Evolutionary conservation across 257 asterid genomes (phyloP).

Genomic region (Salvia hispanica): DNA sequence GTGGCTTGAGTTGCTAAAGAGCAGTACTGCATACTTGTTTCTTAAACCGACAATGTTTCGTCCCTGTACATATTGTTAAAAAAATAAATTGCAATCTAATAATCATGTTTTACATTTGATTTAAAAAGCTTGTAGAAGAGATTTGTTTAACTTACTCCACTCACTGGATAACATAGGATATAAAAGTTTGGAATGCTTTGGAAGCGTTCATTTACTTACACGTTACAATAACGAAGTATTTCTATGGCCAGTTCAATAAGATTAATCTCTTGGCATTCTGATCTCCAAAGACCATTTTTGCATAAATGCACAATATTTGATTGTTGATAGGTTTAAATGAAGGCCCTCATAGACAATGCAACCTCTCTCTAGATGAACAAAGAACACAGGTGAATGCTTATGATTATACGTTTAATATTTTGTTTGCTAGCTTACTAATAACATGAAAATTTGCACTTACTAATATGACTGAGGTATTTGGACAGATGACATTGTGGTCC

Average conservation of each 20-base stretch:
- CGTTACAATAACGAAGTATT: neutral
- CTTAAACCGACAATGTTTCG: too few relatives aligned
- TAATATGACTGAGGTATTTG: constrained; percentile 17
- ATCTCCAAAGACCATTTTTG: neutral
- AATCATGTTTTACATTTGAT: neutral
- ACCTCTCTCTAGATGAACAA: constrained; percentile 69
- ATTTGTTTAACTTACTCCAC: neutral
- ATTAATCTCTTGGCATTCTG: constrained; percentile 1
- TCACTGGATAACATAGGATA: constrained; percentile 1
- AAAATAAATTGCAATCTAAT: neutral
- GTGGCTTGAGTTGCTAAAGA: too few relatives aligned
- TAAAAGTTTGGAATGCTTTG: neutral
- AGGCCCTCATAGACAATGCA: constrained; percentile 78
- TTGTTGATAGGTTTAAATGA: constrained; percentile 56
- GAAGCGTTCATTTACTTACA: neutral
- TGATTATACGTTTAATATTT: neutral
- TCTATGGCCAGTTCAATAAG: neutral
- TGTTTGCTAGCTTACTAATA: constrained; percentile 14
- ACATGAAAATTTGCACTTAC: constrained; percentile 7
- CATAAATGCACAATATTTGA: constrained; percentile 9
- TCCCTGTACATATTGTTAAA: neutral
- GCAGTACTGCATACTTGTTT: too few relatives aligned
- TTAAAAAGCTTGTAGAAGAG: neutral
- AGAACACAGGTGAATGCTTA: constrained; percentile 63
- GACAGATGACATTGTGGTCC: constrained; percentile 93